Base-by-base conservation (phyloP, 148 eudicot genomes). In the Arctostaphylos glauca region DNA sequence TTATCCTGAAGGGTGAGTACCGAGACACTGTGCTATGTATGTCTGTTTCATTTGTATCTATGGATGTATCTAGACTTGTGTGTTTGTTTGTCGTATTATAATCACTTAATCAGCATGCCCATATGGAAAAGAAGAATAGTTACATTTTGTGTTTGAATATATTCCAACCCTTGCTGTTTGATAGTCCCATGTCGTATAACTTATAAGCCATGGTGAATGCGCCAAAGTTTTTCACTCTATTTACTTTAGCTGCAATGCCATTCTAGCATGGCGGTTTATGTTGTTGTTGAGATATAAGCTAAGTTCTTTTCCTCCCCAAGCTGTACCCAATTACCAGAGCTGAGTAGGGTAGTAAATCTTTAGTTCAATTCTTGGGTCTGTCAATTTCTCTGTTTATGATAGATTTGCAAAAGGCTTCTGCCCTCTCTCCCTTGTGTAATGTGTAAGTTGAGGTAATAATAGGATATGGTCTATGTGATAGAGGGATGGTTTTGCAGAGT, bases 1-100 rank as follows among this genome's bases (percentile, higher is more conserved):
- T 87, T 96, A 96, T 82, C 80, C 88, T 41, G 98, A 96, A 91
- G 98, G 98, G 98, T 96, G 13, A 64, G 84, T 48, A 16, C 0
- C 10, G 46, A 15, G 5, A 47, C 76, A 38, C 0, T 46, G 50
- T 44, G 76, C 21, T 46, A 12, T 73, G 14, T 41, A 70, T 70
- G 2, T 72, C 76, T 72, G 50, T 72, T 72, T 64, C 4, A 9
- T 64, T 3, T 4, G 25, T 25, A 31, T 31, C 14, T 7, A 6
- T 60, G 67, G 67, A 21, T n/a, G 67, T 60, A 54, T 12, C 16
- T n/a, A 3, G 31, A 21, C 5, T 31, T 56, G 38, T 60, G 66
- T 60, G 12, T 21, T 2, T 62, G 38, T 9, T 23, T 23, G 31
- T 19, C n/a, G 31, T 31, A 31, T 31, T 60, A 21, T 8, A 19